Percentiles rank a stretch among this genome's conserved stretches.
phyloP scores from a whole-genome alignment of 164 flowering plant species.

The Liriodendron chinense region DNA sequence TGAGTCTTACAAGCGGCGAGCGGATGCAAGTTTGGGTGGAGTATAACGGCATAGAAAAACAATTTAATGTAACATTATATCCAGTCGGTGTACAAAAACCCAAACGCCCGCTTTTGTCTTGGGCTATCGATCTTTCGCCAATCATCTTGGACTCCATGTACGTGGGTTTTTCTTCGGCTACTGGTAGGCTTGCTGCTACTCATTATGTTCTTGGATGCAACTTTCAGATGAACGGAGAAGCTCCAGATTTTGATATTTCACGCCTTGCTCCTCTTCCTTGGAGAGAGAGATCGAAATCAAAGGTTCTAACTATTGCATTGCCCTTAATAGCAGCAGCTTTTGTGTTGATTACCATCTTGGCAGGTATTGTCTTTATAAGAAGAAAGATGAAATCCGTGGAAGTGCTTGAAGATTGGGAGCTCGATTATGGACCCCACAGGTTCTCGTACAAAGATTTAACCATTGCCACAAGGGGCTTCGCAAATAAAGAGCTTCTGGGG shows the following conservation, averaged over 20 bases:
- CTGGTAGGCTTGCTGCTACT: constrained; percentile 53
- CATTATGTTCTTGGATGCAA: constrained; percentile 67
- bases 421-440: constrained; percentile 12
- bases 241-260: constrained; percentile 32
- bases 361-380: not conserved
- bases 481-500: constrained; percentile 12
- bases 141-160: constrained; percentile 46
- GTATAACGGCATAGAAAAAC: constrained; percentile 9
- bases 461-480: constrained; percentile 10
- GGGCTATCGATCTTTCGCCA: constrained; percentile 40
- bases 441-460: constrained; percentile 11
- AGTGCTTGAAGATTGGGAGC: constrained; percentile 14
- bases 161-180: constrained; percentile 65
- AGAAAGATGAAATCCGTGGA: constrained; percentile 10
- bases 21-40: constrained; percentile 28
- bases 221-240: constrained; percentile 44
- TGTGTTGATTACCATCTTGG: not conserved
- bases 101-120: constrained; percentile 39
- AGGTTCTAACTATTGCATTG: constrained; percentile 9
- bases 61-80: constrained; percentile 25
- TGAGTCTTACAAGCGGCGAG: constrained; percentile 36
- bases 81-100: constrained; percentile 34
- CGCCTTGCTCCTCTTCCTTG: constrained; percentile 43
- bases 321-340: not conserved
- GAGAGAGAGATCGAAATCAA: constrained; percentile 1